Evolutionary conservation across 2,329 filamentous ascomycete species (phyloP).

Genomic region (Aaosphaeria arxii): DNA sequence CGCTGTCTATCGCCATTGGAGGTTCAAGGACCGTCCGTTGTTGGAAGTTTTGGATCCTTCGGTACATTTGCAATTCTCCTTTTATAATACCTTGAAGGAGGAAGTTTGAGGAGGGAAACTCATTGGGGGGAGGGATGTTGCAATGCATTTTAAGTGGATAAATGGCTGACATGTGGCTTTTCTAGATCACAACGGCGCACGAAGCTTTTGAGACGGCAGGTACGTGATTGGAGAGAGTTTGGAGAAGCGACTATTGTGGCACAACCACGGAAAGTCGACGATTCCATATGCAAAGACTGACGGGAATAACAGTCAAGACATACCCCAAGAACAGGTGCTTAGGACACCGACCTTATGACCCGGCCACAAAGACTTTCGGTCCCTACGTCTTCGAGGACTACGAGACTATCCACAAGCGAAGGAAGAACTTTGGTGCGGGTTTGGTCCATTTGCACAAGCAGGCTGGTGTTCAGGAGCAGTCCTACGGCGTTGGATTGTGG

Average conservation of each 20-base stretch:
- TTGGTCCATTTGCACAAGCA: constrained; percentile 77
- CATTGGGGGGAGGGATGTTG: not conserved
- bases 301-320: constrained; percentile 46
- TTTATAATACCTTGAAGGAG: not conserved
- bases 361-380: constrained; percentile 68
- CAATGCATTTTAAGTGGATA: not conserved
- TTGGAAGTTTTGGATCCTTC: constrained; percentile 54
- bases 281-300: not conserved
- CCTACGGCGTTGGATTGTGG: constrained; percentile 79
- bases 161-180: constrained; percentile 5
- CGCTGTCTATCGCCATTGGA: constrained; percentile 80
- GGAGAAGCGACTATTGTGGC: not conserved
- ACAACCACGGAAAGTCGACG: constrained; percentile 3
- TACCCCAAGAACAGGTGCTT: constrained; percentile 70
- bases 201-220: constrained; percentile 72
- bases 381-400: constrained; percentile 85
- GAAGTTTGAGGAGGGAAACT: not conserved
- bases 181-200: constrained; percentile 64
- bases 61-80: constrained; percentile 7
- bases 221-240: constrained; percentile 15
- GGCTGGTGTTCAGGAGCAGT: constrained; percentile 60
- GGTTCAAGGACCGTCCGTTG: constrained; percentile 64
- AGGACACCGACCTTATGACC: constrained; percentile 77
- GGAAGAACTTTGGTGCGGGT: constrained; percentile 81
- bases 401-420: constrained; percentile 70